phyloP scores from a whole-genome alignment of 2,329 filamentous ascomycete species.

The Gliomastix tumulicola region DNA sequence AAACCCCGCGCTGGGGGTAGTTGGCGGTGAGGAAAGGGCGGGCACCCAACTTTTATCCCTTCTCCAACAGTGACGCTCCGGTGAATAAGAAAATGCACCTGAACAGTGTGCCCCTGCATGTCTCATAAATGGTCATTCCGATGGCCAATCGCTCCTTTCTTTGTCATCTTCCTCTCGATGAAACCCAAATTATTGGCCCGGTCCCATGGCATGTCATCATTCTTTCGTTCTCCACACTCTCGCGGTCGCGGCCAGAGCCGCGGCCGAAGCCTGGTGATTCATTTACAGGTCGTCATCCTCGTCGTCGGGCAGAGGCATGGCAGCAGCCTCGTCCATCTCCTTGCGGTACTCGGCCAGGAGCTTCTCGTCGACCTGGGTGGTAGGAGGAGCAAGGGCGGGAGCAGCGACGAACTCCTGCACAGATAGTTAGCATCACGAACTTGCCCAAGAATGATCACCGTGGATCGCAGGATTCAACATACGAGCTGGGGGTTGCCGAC shows the following conservation, averaged over 20 bases:
- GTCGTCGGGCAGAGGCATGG: conserved; percentile 88
- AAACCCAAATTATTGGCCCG: conserved; percentile 6
- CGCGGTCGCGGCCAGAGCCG: too few species aligned
- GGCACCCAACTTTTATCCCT: too few species aligned
- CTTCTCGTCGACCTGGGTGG: conserved; percentile 78
- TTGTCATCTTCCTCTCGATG: conserved; percentile 19
- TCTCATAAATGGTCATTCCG: conserved; percentile 30
- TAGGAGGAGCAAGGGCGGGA: conserved; percentile 87
- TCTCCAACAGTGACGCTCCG: too few species aligned
- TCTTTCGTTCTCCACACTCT: neutral
- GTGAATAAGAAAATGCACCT: conserved; percentile 15
- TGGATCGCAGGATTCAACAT: conserved; percentile 4
- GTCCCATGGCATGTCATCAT: conserved; percentile 7
- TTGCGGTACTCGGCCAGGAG: conserved; percentile 76
- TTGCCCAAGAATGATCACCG: neutral
- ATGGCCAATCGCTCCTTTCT: conserved; percentile 20
- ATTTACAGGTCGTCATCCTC: conserved; percentile 67
- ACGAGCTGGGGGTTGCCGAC: conserved; percentile 69
- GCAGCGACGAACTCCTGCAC: conserved; percentile 90
- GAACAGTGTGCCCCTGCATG: conserved; percentile 17
- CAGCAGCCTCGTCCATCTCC: conserved; percentile 79
- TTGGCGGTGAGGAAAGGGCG: too few species aligned
- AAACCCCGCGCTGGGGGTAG: too few species aligned
- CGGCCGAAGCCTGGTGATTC: conserved; percentile 8
- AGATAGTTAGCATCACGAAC: conserved; percentile 15